Conservation (phyloP, 805 yeast genomes). For the Nakazawaea wyomingensis region DNA sequence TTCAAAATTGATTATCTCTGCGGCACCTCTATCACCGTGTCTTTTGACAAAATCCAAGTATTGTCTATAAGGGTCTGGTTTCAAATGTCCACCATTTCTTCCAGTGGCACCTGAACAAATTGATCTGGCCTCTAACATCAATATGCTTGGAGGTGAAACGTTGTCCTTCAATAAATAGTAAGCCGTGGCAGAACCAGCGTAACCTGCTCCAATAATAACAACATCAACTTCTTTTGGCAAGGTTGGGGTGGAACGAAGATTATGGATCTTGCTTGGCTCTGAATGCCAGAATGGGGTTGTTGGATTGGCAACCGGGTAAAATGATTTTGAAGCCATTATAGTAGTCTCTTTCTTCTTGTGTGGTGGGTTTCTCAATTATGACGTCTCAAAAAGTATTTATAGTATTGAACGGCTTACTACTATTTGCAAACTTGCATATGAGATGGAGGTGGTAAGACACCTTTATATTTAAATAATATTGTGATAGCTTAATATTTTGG, state of each 20-base stretch:
- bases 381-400: too few species aligned
- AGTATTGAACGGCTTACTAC: too few species aligned
- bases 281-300: constrained; percentile 21
- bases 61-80: constrained; percentile 26
- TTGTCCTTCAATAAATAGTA: constrained; percentile 26
- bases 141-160: constrained; percentile 12
- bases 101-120: constrained; percentile 38
- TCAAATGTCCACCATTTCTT: constrained; percentile 41
- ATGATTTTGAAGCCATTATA: constrained; percentile 1
- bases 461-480: too few species aligned
- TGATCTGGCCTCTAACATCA: constrained; percentile 37
- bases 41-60: constrained; percentile 5
- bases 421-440: too few species aligned
- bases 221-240: constrained; percentile 35
- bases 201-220: constrained; percentile 41
- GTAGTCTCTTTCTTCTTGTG: too few species aligned
- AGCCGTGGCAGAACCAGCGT: constrained; percentile 39
- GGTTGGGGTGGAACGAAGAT: constrained; percentile 17
- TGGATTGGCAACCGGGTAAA: constrained; percentile 18
- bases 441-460: too few species aligned
- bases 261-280: constrained; percentile 17
- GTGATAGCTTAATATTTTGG: too few species aligned
- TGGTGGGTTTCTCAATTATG: too few species aligned
- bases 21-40: constrained; percentile 22
- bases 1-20: constrained; percentile 31